Conservation (phyloP, 2,329 filamentous ascomycete species). For the Ceratocystis albifundus region DNA sequence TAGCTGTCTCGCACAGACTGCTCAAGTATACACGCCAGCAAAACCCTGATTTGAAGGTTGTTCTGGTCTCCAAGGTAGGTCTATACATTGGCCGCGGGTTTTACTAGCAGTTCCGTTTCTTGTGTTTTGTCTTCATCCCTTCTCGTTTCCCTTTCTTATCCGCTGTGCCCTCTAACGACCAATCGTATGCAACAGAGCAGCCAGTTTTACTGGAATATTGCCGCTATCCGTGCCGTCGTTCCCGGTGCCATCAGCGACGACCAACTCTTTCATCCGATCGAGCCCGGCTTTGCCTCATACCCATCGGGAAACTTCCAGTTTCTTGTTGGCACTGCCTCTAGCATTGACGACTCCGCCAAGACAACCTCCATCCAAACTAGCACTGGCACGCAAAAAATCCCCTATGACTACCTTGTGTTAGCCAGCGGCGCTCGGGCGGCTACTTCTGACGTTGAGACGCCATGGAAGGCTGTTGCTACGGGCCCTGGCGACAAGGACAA, state of each 20-base stretch:
- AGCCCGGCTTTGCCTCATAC: constrained; percentile 40
- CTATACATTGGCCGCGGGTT: background rate
- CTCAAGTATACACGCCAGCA: constrained; percentile 40
- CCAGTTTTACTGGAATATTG: constrained; percentile 50
- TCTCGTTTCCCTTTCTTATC: background rate
- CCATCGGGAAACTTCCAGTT: constrained; percentile 40
- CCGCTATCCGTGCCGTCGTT: constrained; percentile 44
- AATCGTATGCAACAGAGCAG: constrained; percentile 34
- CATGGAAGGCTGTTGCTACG: constrained; percentile 41
- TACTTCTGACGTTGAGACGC: constrained; percentile 31
- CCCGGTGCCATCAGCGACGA: constrained; percentile 40
- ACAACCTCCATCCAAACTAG: constrained; percentile 30
- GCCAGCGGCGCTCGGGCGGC: constrained; percentile 41
- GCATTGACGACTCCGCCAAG: constrained; percentile 33
- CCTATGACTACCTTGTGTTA: constrained; percentile 47
- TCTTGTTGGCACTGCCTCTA: constrained; percentile 39
- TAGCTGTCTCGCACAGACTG: constrained; percentile 43
- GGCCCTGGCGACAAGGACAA: constrained; percentile 24
- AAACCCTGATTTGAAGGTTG: constrained; percentile 40
- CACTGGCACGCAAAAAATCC: constrained; percentile 29
- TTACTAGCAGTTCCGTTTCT: background rate
- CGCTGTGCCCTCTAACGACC: background rate
- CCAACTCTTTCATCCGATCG: constrained; percentile 40
- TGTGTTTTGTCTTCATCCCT: background rate
- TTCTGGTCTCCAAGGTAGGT: constrained; percentile 45